A percentile compares a stretch with the other conserved stretches of the same genome.
Evolutionary conservation across 495 filamentous ascomycete species (phyloP).

Genomic region (Chaetomium cochliodes): DNA sequence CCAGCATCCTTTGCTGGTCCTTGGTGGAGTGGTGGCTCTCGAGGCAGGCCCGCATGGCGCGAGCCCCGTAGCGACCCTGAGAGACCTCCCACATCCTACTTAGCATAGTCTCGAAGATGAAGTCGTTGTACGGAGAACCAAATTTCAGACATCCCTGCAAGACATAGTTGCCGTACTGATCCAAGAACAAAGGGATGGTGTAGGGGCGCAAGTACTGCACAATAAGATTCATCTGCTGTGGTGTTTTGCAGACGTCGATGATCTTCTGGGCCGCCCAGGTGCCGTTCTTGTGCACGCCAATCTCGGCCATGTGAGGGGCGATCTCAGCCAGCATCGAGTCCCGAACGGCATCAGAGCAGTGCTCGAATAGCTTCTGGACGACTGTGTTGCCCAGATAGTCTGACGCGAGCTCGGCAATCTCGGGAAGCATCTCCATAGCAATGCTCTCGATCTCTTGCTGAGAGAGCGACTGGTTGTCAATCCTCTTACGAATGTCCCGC

Average conservation of each 20-base stretch:
- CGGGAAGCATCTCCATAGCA: slow-evolving; percentile 87
- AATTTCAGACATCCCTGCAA: slow-evolving; percentile 94
- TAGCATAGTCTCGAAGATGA: slow-evolving; percentile 97
- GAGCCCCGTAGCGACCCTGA: slow-evolving; percentile 89
- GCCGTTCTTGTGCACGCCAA: slow-evolving; percentile 97
- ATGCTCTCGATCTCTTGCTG: slow-evolving; percentile 87
- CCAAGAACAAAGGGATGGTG: slow-evolving; percentile 85
- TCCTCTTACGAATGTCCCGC: slow-evolving; percentile 93
- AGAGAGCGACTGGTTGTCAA: slow-evolving; percentile 88
- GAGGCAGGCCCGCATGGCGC: slow-evolving; percentile 94
- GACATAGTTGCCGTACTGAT: slow-evolving; percentile 98
- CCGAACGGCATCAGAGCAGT: slow-evolving; percentile 84
- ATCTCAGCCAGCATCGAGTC: slow-evolving; percentile 90
- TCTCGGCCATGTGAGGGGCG: slow-evolving; percentile 87
- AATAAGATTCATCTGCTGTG: slow-evolving; percentile 78
- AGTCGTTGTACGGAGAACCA: slow-evolving; percentile 82
- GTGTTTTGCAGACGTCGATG: slow-evolving; percentile 88
- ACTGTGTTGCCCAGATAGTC: slow-evolving; percentile 98
- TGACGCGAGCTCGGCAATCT: slow-evolving; percentile 89
- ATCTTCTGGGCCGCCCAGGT: slow-evolving; percentile 99
- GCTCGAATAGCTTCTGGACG: slow-evolving; percentile 98
- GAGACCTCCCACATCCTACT: slow-evolving; percentile 91
- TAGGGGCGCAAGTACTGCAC: slow-evolving; percentile 80
- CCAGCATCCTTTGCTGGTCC: slow-evolving; percentile 92
- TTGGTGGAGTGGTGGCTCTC: slow-evolving; percentile 95